Conservation (phyloP, 257 asterid species). For the Scutellaria barbata region DNA sequence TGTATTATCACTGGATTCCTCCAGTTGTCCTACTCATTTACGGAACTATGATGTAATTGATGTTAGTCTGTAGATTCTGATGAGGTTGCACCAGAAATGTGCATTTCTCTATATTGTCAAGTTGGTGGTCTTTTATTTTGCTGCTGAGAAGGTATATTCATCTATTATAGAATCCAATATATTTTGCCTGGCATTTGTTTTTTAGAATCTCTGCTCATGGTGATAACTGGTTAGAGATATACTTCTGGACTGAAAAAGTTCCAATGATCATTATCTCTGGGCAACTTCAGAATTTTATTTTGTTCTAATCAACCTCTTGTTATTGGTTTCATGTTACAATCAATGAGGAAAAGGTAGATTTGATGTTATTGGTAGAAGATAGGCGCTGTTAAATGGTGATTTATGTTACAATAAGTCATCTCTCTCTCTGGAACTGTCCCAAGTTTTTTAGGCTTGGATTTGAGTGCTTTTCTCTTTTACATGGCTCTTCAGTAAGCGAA, state of each 20-base stretch:
- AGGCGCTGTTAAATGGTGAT: not conserved
- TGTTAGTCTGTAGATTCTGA: not conserved
- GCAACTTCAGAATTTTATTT: conserved; percentile 5
- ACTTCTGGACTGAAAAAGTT: conserved; percentile 1
- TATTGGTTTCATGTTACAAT: conserved; percentile 16
- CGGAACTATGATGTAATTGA: not conserved
- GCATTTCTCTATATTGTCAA: not conserved
- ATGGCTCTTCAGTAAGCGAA: not conserved
- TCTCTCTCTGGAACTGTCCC: not conserved
- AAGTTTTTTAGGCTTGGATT: conserved; percentile 25
- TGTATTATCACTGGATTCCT: not conserved
- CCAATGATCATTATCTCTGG: not conserved
- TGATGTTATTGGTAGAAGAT: conserved; percentile 13
- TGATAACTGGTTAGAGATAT: conserved; percentile 7
- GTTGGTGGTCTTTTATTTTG: conserved; percentile 13
- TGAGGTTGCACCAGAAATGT: conserved; percentile 4
- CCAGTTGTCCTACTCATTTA: not conserved
- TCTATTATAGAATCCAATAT: not conserved
- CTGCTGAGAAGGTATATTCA: conserved; percentile 16
- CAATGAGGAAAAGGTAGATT: not conserved
- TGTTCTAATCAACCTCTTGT: not conserved
- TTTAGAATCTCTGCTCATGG: not conserved
- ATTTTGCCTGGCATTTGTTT: conserved; percentile 1
- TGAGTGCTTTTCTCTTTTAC: not conserved
- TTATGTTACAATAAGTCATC: conserved; percentile 12